phyloP scores from a whole-genome alignment of 176 grass and related monocot species.

The Oryza punctata region DNA sequence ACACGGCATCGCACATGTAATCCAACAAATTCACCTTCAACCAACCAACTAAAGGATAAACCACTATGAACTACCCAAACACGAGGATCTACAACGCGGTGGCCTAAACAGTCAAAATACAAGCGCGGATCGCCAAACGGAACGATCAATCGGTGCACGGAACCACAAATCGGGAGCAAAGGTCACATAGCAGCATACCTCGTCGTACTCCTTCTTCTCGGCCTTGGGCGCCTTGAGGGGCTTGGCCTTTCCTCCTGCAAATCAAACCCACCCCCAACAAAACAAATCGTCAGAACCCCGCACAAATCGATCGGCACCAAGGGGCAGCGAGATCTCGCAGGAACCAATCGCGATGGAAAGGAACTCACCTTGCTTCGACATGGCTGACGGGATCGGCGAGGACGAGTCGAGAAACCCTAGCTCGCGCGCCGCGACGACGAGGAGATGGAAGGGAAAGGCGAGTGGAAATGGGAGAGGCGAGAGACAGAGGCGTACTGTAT shows the following conservation, averaged over 20 bases:
- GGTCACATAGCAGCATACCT: slow-evolving; percentile 37
- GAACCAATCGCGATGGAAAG: neutral
- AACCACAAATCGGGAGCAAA: neutral
- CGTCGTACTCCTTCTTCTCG: slow-evolving; percentile 76
- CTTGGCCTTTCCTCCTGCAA: slow-evolving; percentile 78
- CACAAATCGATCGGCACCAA: neutral
- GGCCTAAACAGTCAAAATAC: neutral
- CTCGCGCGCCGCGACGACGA: slow-evolving; percentile 6
- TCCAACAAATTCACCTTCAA: neutral
- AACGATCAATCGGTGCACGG: neutral
- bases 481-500: neutral
- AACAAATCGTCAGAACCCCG: slow-evolving; percentile 18
- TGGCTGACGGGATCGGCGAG: neutral
- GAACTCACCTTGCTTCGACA: slow-evolving; percentile 57
- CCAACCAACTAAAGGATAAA: no score
- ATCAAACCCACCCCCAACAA: neutral
- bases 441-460: neutral
- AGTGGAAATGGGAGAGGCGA: neutral
- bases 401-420: slow-evolving; percentile 37
- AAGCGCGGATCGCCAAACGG: neutral
- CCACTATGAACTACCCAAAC: neutral
- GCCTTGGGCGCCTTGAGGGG: slow-evolving; percentile 70
- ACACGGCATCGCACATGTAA: neutral
- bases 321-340: neutral
- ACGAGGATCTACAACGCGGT: neutral